Base-by-base conservation (phyloP, 768 basidiomycete genomes). In the Chalciporus sphaerocephalus region DNA sequence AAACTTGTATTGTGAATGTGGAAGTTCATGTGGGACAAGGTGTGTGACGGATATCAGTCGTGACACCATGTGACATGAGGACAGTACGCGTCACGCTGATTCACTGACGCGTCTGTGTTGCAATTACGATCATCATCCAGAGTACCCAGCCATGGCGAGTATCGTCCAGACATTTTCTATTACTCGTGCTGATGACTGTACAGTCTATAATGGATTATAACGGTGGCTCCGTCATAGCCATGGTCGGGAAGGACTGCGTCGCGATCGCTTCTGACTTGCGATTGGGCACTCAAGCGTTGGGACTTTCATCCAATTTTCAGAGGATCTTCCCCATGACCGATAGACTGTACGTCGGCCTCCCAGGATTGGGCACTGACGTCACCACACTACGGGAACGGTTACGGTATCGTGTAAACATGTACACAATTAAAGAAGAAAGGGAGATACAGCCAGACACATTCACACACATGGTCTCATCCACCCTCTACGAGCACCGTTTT, bases 221-320 rank as follows among this genome's bases (percentile, higher is more conserved):
- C 76, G 94, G 94, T 74, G 96, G 96, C 71, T 96, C 94, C 71
- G 91, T 95, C 59, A 79, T 99, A 69, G 96, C 96, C 74, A 99
- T 99, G 96, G 87, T 87, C 48, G 96, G 96, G 52, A 97, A 98
- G 71, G 87, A 92, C 57, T 99, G 96, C 67, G 96, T 99, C 40
- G 96, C 96, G 42, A 98, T 98, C 70, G 96, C 95, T 21, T 92
- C 87, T 43, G 96, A 99, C 71, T 62, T 95, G 55, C 81, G 95
- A 52, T 72, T 98, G 44, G 96, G 96, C 48, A 88, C 85, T 53
- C 86, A 92, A 64, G 80, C 88, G 6, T 65, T 94, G 57, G 84
- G 88, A 27, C 82, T 98, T 40, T 85, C 94, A 6, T 80, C 84
- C 39, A 88, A 98, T 70, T 98, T 95, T 66, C 87, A 97, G 66